A percentile compares a stretch with the other conserved stretches of the same genome.
These are phyloP conservation scores for Aspergillus candidus DNA, from an alignment of 2,329 filamentous ascomycete genomes.

Conservation along the genomic window DNA sequence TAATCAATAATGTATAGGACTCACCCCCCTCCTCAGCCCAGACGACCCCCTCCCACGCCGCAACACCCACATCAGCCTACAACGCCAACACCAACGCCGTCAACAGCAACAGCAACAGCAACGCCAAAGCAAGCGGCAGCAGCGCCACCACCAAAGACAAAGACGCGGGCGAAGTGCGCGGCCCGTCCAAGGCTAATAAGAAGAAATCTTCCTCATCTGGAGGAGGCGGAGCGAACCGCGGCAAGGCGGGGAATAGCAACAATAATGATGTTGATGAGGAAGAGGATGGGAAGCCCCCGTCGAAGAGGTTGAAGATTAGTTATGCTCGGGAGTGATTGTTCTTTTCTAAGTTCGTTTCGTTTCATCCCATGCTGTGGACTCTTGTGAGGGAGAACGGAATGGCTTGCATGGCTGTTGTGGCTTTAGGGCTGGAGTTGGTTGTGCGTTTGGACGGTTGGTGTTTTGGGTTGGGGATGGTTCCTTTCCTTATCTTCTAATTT, in stretches of 20 bases:
- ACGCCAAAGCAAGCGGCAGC: too few relatives aligned
- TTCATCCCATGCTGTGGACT: neutral
- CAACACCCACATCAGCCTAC: constrained; percentile 38
- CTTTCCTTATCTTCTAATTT: constrained; percentile 3
- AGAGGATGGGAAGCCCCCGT: constrained; percentile 31
- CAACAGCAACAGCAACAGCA: too few relatives aligned
- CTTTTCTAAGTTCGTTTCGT: constrained; percentile 4
- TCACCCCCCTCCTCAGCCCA: constrained; percentile 40
- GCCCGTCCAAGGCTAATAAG: too few relatives aligned
- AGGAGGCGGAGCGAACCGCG: too few relatives aligned
- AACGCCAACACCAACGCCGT: constrained; percentile 19
- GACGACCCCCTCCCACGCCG: constrained; percentile 43
- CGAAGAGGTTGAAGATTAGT: constrained; percentile 42
- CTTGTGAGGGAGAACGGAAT: too few relatives aligned
- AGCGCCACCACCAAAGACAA: too few relatives aligned
- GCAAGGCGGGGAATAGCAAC: constrained; percentile 24
- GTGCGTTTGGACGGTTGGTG: constrained; percentile 1
- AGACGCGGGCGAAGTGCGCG: too few relatives aligned
- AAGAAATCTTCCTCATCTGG: constrained; percentile 7
- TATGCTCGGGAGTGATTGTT: constrained; percentile 36
- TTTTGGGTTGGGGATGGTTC: neutral
- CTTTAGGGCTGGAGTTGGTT: constrained; percentile 8
- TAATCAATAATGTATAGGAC: constrained; percentile 25
- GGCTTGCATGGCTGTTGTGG: too few relatives aligned
- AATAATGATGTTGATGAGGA: constrained; percentile 29